Base-by-base conservation (phyloP, 148 eudicot genomes). In the Diospyros lotus region DNA sequence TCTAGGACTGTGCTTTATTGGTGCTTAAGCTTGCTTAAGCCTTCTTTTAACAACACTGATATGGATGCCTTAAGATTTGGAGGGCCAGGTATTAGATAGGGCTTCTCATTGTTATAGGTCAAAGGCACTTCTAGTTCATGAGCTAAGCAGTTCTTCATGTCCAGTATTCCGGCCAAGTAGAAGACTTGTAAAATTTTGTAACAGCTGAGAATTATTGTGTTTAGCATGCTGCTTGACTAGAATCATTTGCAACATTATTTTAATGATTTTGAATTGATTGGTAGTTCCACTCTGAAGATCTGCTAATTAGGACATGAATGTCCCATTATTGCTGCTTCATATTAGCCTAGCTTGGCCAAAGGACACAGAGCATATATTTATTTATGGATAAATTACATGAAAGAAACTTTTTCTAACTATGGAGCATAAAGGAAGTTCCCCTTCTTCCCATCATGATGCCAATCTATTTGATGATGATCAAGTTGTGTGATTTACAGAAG, bases 81-180 rank as follows among this genome's bases (percentile, higher is more conserved):
- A 64, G n/a, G 12, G 68, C 14, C 15, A 66, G 54, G 40, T 66
- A 46, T 66, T n/a, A 39, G 51, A 28, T 65, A 65, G 68, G 28
- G 52, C 68, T 65, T 44, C 53, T 44, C 28, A 0, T n/a, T 46
- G 40, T 66, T 46, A 1, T 12, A 15, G 40, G 55, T 39, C 70
- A 28, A 28, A 0, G 28, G 28, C 28, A 28, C 28, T 28, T 28
- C 28, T 28, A 28, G 28, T 28, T 0, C 28, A 28, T 28, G 28
- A 28, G 28, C 28, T 28, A 28, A 28, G 28, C 28, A 28, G 28
- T 28, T 28, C 28, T 28, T 28, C 28, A 28, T 28, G 28, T 28
- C 28, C 28, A 28, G 0, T 28, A 28, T 28, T 28, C 28, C 28
- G 28, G 28, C 28, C 28, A 28, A 28, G 28, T 28, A 28, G 28